Evolutionary conservation across 2,329 filamentous ascomycete genomes (phyloP).

Genomic region (Diaporthe ampelina): DNA sequence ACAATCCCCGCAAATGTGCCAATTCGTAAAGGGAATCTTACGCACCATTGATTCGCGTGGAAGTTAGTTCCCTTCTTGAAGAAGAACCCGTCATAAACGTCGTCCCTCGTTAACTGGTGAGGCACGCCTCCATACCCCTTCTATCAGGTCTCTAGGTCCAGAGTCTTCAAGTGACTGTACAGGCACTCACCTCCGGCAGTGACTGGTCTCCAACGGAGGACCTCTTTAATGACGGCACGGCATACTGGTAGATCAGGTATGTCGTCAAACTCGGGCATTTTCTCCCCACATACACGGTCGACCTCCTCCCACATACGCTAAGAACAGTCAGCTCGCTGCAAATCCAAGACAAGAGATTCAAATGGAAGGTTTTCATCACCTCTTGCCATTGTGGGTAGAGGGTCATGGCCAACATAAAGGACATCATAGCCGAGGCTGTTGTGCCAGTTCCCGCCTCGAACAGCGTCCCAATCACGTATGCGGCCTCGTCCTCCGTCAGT

Average conservation of each 20-base stretch:
- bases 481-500: constrained; percentile 2
- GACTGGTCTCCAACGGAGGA: constrained; percentile 11
- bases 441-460: constrained; percentile 11
- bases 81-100: constrained; percentile 18
- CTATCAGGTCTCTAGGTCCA: neutral
- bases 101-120: constrained; percentile 17
- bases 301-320: constrained; percentile 14
- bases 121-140: neutral
- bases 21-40: too few species aligned
- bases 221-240: constrained; percentile 17
- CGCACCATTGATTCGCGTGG: constrained; percentile 4
- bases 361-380: too few species aligned
- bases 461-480: constrained; percentile 4
- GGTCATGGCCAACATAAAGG: neutral
- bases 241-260: constrained; percentile 11
- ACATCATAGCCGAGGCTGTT: constrained; percentile 12
- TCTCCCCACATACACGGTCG: neutral
- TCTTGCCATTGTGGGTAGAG: constrained; percentile 1
- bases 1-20: neutral
- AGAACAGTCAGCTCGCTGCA: neutral
- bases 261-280: constrained; percentile 18
- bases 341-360: too few species aligned
- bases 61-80: constrained; percentile 15
- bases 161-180: neutral
- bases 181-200: constrained; percentile 4